These are phyloP conservation scores for Fimicolochytrium jonesii DNA, from an alignment of 192 early-diverging fungal genomes.

Conservation along the genomic window DNA sequence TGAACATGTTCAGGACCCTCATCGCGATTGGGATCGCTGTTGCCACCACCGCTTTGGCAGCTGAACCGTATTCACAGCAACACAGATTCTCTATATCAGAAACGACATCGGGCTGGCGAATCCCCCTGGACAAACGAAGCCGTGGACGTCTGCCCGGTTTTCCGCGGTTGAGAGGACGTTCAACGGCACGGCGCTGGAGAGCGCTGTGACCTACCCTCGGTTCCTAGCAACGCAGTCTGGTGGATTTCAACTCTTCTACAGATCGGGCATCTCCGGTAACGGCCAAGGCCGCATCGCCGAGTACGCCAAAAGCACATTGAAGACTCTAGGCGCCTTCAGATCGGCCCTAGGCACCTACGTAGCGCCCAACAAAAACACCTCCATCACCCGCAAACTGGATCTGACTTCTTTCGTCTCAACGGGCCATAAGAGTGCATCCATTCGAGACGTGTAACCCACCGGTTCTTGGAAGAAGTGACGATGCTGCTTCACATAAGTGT, in stretches of 20 bases:
- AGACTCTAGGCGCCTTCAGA: background rate
- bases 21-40: too few species aligned
- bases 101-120: background rate
- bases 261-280: conserved; percentile 1
- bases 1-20: too few species aligned
- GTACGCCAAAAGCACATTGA: background rate
- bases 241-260: background rate
- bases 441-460: too few species aligned
- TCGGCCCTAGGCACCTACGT: background rate
- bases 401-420: too few species aligned
- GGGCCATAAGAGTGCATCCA: too few species aligned
- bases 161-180: background rate
- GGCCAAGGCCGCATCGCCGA: background rate
- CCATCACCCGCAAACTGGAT: background rate
- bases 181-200: background rate
- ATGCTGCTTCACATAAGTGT: too few species aligned
- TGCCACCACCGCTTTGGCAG: too few species aligned
- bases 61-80: too few species aligned
- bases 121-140: background rate
- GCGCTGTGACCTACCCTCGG: background rate
- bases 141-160: background rate
- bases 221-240: background rate
- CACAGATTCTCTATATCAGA: background rate
- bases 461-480: too few species aligned
- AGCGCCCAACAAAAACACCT: background rate